phyloP scores from a whole-genome alignment of 2,329 filamentous ascomycete species.

The Coniochaeta pulveracea region DNA sequence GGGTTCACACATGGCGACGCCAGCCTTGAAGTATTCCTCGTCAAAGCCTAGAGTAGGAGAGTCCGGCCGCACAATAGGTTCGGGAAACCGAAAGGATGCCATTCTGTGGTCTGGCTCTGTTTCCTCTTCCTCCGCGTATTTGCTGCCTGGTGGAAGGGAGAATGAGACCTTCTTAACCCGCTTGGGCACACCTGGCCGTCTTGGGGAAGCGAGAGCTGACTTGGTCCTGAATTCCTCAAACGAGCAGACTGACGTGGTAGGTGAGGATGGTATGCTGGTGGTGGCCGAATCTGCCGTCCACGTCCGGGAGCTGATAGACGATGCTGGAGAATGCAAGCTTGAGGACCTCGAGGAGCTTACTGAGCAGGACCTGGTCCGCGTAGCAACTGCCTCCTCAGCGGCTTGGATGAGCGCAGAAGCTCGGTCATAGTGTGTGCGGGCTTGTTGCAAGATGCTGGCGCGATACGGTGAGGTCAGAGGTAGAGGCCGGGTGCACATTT shows the following conservation, averaged over 20 bases:
- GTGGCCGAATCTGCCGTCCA: conserved; percentile 25
- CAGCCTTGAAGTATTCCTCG: conserved; percentile 23
- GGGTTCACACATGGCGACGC: conserved; percentile 13
- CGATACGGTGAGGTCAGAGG: conserved; percentile 33
- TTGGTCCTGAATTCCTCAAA: conserved; percentile 20
- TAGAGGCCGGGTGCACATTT: conserved; percentile 41
- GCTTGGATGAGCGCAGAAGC: conserved; percentile 34
- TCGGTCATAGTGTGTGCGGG: conserved; percentile 37
- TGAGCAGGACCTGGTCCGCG: conserved; percentile 25
- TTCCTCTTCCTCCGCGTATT: neutral
- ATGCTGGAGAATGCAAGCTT: conserved; percentile 32
- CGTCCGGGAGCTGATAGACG: conserved; percentile 30
- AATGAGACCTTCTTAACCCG: conserved; percentile 30
- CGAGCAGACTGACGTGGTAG: conserved; percentile 30
- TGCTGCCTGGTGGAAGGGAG: conserved; percentile 19
- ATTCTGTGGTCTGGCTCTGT: conserved; percentile 20
- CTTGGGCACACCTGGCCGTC: conserved; percentile 14
- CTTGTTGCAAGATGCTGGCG: conserved; percentile 35
- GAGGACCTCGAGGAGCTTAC: conserved; percentile 21
- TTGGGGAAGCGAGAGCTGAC: conserved; percentile 8
- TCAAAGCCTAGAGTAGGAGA: conserved; percentile 49
- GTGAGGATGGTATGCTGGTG: conserved; percentile 31
- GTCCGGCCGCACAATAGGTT: conserved; percentile 43
- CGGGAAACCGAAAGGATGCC: conserved; percentile 22
- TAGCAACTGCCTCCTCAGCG: conserved; percentile 28